Evolutionary conservation across 2,329 filamentous ascomycete genomes (phyloP), one percentile per base, ranked within the genome.

Genomic region (Pseudogymnoascus sp.): DNA sequence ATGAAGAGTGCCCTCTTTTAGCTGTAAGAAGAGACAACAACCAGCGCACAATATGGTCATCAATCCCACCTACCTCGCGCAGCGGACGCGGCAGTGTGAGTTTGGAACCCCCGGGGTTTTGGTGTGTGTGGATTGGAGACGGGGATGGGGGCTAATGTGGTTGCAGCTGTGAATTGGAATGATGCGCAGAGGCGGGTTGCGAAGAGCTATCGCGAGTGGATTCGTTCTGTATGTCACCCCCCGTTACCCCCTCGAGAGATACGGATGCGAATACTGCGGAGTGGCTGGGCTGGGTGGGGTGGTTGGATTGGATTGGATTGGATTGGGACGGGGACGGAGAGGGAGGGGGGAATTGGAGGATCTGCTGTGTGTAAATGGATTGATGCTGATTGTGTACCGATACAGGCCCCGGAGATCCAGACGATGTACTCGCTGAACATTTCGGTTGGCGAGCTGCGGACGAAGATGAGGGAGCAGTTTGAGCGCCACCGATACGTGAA

Each of bases 391-490:
- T 64, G 18, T 8, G 21, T 34, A 14, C 66, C 16, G 23, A 46
- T 34, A 63, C 75, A 99, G 95, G 92, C 92, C 42, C 93, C 95
- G 66, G 93, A 97, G 76, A 93, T 99, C 74, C 95, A 97, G 78
- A 89, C 87, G 66, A 96, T 97, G 91, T 99, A 99, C 85, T 90
- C 89, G 67, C 82, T 99, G 73, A 91, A 90, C 75, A 85, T 96
- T 74, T 92, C 93, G 62, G 87, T 97, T 62, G 90, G 93, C 42
- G 83, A 85, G 67, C 88, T 99, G 75, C 90, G 95, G 71, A 96
- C 93, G 65, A 93, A 96, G 80, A 89, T 97, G 76, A 86, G 95
- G 75, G 90, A 97, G 79, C 93, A 99, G 76, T 99, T 97, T 75
- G 95, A 99, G 82, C 86, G 91, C 74, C 89, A 97, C 80, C 85